Percentiles rank a stretch among this genome's conserved stretches.
These are phyloP conservation scores for Camelina sativa DNA, from an alignment of 345 rosid species.

Conservation along the genomic window DNA sequence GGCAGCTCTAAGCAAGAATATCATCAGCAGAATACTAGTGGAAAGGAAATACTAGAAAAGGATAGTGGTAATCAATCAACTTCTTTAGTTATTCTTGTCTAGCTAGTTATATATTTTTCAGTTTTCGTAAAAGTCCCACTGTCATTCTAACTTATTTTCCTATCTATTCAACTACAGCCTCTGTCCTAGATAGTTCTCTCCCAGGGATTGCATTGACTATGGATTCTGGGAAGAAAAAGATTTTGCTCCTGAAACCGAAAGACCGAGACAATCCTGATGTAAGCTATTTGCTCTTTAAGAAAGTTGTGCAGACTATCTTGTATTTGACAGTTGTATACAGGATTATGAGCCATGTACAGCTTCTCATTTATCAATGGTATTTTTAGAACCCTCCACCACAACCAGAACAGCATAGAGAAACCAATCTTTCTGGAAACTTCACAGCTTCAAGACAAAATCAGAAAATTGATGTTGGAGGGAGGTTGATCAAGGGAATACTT, in stretches of 20 bases:
- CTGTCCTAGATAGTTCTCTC: constrained; percentile 50
- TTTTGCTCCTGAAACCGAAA: constrained; percentile 56
- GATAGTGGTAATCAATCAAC: constrained; percentile 44
- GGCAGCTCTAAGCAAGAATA: constrained; percentile 47
- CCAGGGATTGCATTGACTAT: constrained; percentile 55
- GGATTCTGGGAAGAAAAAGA: constrained; percentile 65
- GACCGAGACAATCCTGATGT: constrained; percentile 54
- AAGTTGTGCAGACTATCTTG: constrained; percentile 12
- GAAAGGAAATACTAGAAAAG: constrained; percentile 45
- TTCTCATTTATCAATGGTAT: constrained; percentile 26
- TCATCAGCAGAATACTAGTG: constrained; percentile 44
- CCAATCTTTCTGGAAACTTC: constrained; percentile 44
- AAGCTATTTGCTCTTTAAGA: constrained; percentile 40
- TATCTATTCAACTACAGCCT: constrained; percentile 40
- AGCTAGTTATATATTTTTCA: not conserved
- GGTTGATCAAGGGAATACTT: constrained; percentile 59
- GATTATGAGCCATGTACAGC: not conserved
- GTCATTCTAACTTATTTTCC: not conserved
- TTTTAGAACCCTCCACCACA: constrained; percentile 46
- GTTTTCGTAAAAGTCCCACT: not conserved
- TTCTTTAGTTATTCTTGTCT: constrained; percentile 2
- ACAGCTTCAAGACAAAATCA: constrained; percentile 48
- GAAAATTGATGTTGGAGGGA: constrained; percentile 54
- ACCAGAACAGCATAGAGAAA: constrained; percentile 44
- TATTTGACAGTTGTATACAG: constrained; percentile 7